Conservation (phyloP, 331 rosid species). For the Arachis monticola region DNA sequence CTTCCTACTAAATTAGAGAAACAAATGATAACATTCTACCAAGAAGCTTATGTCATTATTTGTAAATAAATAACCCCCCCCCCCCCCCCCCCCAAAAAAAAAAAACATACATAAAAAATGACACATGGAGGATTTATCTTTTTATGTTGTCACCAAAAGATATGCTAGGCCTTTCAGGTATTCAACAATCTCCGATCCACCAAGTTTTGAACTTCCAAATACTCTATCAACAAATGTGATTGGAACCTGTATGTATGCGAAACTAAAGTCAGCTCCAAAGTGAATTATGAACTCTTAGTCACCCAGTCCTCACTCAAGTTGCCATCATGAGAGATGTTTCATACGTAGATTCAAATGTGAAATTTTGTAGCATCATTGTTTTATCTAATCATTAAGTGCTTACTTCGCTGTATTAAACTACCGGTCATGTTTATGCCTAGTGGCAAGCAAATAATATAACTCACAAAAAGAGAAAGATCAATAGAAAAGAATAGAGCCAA, state of each 20-base stretch:
- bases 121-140: slow-evolving; percentile 5
- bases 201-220: slow-evolving; percentile 92
- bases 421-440: slow-evolving; percentile 9
- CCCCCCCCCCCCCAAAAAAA: too few relatives aligned
- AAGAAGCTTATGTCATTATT: slow-evolving; percentile 1
- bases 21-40: slow-evolving; percentile 14
- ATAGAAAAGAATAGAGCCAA: slow-evolving; percentile 1
- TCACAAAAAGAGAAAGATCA: background rate
- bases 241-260: slow-evolving; percentile 68
- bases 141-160: slow-evolving; percentile 50
- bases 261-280: slow-evolving; percentile 32
- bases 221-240: slow-evolving; percentile 96
- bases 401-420: slow-evolving; percentile 5
- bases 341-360: background rate
- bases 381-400: slow-evolving; percentile 17
- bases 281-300: slow-evolving; percentile 17
- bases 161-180: slow-evolving; percentile 83
- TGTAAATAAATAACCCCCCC: background rate
- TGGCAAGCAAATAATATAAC: slow-evolving; percentile 15
- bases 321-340: slow-evolving; percentile 18
- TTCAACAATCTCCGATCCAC: slow-evolving; percentile 97
- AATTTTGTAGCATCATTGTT: slow-evolving; percentile 15
- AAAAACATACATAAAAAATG: too few relatives aligned
- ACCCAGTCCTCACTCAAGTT: background rate
- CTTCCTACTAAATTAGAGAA: slow-evolving; percentile 22